These are phyloP conservation scores for Camellia oleifera DNA, from an alignment of 179 eudicot genomes.

Conservation along the genomic window DNA sequence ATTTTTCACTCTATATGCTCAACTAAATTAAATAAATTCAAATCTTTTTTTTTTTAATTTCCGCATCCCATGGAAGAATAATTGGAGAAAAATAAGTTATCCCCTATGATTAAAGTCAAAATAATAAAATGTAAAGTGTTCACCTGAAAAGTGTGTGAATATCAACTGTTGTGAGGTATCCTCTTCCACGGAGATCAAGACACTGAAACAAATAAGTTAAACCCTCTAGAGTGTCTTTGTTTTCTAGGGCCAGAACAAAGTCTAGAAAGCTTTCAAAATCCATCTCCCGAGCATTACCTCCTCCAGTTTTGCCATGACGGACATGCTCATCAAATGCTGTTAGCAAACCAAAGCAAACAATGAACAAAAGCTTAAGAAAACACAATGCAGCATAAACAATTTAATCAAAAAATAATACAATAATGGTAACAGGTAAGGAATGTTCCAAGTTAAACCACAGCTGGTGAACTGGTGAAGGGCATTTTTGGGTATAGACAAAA, in stretches of 20 bases:
- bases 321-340: constrained; percentile 95
- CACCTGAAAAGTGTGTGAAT: constrained; percentile 95
- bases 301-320: constrained; percentile 88
- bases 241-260: constrained; percentile 93
- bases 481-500: background rate
- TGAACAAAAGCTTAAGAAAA: constrained; percentile 8
- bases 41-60: no score
- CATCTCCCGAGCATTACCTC: constrained; percentile 87
- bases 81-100: background rate
- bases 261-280: constrained; percentile 93
- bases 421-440: background rate
- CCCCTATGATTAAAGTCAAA: constrained; percentile 3
- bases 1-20: no score
- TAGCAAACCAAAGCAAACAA: constrained; percentile 6
- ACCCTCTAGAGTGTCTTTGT: constrained; percentile 96
- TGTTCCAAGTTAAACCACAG: background rate
- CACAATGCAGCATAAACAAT: constrained; percentile 4
- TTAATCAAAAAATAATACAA: background rate
- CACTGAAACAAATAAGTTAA: constrained; percentile 81
- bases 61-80: background rate
- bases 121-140: background rate
- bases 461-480: background rate
- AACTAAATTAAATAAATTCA: no score
- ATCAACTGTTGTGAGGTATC: constrained; percentile 87
- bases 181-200: constrained; percentile 88